phyloP scores from a whole-genome alignment of 2,329 filamentous ascomycete genomes.

The Aureobasidium lini region DNA sequence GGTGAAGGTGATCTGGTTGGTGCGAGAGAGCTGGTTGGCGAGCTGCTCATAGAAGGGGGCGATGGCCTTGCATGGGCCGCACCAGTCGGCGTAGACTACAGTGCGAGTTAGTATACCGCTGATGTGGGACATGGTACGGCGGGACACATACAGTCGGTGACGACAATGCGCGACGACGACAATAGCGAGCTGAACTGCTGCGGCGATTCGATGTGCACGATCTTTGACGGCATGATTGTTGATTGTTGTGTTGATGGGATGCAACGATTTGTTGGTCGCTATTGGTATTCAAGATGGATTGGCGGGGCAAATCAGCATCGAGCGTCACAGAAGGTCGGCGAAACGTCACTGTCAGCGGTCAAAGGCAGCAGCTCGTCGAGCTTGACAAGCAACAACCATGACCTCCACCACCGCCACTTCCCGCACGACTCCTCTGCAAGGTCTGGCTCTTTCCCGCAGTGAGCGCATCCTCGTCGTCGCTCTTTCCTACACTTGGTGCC shows the following conservation, averaged over 20 bases:
- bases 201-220: slow-evolving; percentile 37
- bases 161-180: slow-evolving; percentile 66
- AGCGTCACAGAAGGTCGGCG: slow-evolving; percentile 3
- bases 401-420: neutral
- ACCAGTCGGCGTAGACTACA: slow-evolving; percentile 82
- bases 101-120: neutral
- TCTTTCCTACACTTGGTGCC: slow-evolving; percentile 26
- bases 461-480: slow-evolving; percentile 29
- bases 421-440: slow-evolving; percentile 18
- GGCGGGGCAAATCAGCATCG: neutral
- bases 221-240: slow-evolving; percentile 33
- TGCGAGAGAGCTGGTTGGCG: slow-evolving; percentile 60
- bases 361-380: no score
- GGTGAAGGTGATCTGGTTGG: slow-evolving; percentile 69
- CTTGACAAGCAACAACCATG: neutral
- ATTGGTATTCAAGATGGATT: neutral
- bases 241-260: neutral
- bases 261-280: neutral
- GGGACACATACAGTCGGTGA: slow-evolving; percentile 71
- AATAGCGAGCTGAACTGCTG: slow-evolving; percentile 61
- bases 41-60: slow-evolving; percentile 76
- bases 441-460: slow-evolving; percentile 26
- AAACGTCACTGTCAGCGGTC: neutral
- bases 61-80: slow-evolving; percentile 74
- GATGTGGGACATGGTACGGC: slow-evolving; percentile 12